Evolutionary conservation across 2,329 filamentous ascomycete genomes (phyloP), one percentile per base, ranked within the genome.

Genomic region (Xylariaceae sp.): DNA sequence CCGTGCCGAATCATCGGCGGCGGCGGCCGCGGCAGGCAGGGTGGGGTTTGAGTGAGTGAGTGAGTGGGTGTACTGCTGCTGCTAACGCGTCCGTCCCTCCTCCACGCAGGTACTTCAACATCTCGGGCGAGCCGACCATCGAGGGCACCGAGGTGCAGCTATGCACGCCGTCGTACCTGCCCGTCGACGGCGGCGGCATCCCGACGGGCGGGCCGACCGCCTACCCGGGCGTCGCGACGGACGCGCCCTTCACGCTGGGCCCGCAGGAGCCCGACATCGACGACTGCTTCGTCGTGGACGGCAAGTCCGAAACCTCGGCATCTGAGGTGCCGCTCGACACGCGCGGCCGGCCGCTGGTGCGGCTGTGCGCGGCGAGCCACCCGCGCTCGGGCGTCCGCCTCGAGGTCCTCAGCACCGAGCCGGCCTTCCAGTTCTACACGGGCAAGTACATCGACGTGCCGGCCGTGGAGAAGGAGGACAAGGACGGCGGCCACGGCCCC

Each of bases 341-440:
- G 9, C 77, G 82, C 43, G 43, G 48, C 28, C 46, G 63, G 36
- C 74, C 83, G 1, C 67, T 94, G 24, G 70, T 67, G 37, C 77
- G 73, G 38, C 75, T 90, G 29, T 75, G 85, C 29, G 66, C 74
- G 16, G 83, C 92, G 38, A 74, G 73, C 58, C 86, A 95, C 58
- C 76, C 86, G 5, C 68, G 67, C 31, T 82, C 79, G 18, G 76
- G 77, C 42, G 70, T 95, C 45, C 82, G 93, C 56, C 76, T 96
- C 31, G 85, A 95, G 59, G 82, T 94, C 5, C 68, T 78, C 51
- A 92, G 85, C 65, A 96, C 90, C 0, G 90, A 96, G 67, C 92
- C 92, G 0, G 85, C 87, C 0, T 96, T 95, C 69, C 90, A 96
- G 60, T 94, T 95, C 64, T 96, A 96, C 63, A 93, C 88, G 0